Evolutionary conservation across 2,329 filamentous ascomycete genomes (phyloP).

Genomic region (Colletotrichum siamense): DNA sequence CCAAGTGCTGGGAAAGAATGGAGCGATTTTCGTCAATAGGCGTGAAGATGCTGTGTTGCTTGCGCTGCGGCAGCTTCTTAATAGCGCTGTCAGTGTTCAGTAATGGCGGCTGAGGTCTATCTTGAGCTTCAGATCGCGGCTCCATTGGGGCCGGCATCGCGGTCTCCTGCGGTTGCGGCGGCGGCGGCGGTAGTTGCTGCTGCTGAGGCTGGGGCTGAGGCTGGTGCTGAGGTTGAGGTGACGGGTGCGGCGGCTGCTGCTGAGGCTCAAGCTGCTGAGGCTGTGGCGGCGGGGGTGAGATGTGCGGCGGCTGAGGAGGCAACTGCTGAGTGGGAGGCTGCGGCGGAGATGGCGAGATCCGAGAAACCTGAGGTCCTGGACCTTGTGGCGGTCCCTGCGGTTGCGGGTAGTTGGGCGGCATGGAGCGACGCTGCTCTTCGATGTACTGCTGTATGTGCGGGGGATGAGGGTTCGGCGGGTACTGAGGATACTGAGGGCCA

Average conservation of each 20-base stretch:
- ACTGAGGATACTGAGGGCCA: conserved; percentile 43
- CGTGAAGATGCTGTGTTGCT: conserved; percentile 93
- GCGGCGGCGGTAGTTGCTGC: conserved; percentile 40
- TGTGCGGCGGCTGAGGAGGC: conserved; percentile 52
- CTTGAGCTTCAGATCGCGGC: conserved; percentile 49
- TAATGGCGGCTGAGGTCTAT: conserved; percentile 50
- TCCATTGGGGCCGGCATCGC: conserved; percentile 56
- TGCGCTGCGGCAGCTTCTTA: conserved; percentile 74
- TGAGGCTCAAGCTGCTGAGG: conserved; percentile 37
- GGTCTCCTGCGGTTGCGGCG: conserved; percentile 55
- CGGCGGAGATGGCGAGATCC: conserved; percentile 64
- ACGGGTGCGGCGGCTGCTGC: conserved; percentile 32
- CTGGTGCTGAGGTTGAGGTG: conserved; percentile 41
- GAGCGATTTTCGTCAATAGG: conserved; percentile 94
- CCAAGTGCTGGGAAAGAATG: conserved; percentile 83
- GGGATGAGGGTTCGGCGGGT: conserved; percentile 26
- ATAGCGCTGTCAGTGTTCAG: conserved; percentile 58
- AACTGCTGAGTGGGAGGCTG: conserved; percentile 60
- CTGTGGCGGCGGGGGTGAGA: conserved; percentile 60
- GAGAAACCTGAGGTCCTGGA: conserved; percentile 48
- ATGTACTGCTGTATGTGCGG: conserved; percentile 71
- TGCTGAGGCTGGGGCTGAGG: conserved; percentile 48
- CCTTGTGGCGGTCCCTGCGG: conserved; percentile 53
- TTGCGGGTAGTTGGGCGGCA: conserved; percentile 69
- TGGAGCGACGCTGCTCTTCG: conserved; percentile 76